Evolutionary conservation across 2,329 filamentous ascomycete genomes (phyloP), one percentile per base, ranked within the genome.

Genomic region (Monosporascus sp.): DNA sequence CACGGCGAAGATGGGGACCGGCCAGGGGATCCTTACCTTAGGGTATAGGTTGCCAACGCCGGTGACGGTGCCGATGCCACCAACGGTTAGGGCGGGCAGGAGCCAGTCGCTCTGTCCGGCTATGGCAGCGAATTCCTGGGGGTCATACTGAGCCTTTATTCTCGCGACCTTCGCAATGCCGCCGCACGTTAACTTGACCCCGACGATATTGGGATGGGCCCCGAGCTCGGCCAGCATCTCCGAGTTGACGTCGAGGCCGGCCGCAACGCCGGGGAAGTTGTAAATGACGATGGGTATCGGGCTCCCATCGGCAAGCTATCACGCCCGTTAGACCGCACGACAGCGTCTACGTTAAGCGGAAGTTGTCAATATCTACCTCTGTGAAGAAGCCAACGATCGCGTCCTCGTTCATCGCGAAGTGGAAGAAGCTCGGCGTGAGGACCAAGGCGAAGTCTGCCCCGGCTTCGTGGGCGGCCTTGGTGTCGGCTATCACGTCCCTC

Each of bases 171-270:
- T 90, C 54, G 84, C 87, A 35, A 88, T 87, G 59, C 82, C 84
- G n/a, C 85, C 87, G 63, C 87, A 89, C 2, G 86, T 89, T 52
- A 89, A 72, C 72, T 89, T 89, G 50, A 84, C 82, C 31, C 84
- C 86, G 49, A 87, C 81, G 58, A 89, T 86, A 58, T 87, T 88
- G 43, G 75, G 70, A 64, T 86, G 81, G 54, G 75, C 68, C 14
- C 79, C 77, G 5, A 88, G 72, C 0, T 72, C 70, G 2, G 78
- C 72, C 57, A 89, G 82, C 62, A 82, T 79, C 55, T 87, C 83
- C 0, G 82, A 87, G 63, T 83, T 81, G 45, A 89, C 72, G 60
- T 89, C 85, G 14, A 88, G 72, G 11, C 86, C 85, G 14, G 83
- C 80, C 22, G 78, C 82, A 3, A 86, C 84, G 9, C 76, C 82